These are phyloP conservation scores for Puccinia hordei DNA, from an alignment of 1,284 basidiomycete species.

Conservation along the genomic window DNA sequence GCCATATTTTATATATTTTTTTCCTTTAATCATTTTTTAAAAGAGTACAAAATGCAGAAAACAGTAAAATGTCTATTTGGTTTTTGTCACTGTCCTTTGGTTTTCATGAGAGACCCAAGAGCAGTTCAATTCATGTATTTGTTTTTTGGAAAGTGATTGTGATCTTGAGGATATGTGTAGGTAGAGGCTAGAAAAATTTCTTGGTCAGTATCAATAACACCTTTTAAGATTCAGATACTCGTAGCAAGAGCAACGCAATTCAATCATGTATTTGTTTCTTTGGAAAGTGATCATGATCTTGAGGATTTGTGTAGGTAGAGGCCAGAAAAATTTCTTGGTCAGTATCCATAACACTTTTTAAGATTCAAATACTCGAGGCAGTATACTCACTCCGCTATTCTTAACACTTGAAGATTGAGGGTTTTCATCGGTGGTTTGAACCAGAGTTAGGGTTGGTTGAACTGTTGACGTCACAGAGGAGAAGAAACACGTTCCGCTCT, in stretches of 20 bases:
- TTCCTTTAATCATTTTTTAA: not conserved
- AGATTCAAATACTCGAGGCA: not conserved
- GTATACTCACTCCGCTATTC: constrained; percentile 26
- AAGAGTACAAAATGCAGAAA: no score
- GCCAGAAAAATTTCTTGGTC: not conserved
- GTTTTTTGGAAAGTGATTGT: no score
- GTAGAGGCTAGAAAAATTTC: no score
- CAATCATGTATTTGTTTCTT: no score
- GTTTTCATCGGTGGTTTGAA: not conserved
- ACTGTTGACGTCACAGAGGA: not conserved
- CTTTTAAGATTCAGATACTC: no score
- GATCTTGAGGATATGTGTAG: no score
- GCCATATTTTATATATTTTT: no score
- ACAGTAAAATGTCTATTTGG: no score
- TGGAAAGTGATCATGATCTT: constrained; percentile 24
- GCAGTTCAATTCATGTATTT: not conserved
- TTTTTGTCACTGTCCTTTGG: not conserved
- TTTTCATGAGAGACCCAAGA: not conserved
- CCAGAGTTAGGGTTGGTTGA: not conserved
- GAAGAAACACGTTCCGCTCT: constrained; percentile 30
- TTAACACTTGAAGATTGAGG: not conserved
- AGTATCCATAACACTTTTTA: not conserved
- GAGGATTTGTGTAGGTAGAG: not conserved
- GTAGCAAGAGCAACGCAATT: no score
- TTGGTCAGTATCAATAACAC: no score